Base-by-base conservation (phyloP, 495 filamentous ascomycete genomes). In the Lepidopterella palustris region DNA sequence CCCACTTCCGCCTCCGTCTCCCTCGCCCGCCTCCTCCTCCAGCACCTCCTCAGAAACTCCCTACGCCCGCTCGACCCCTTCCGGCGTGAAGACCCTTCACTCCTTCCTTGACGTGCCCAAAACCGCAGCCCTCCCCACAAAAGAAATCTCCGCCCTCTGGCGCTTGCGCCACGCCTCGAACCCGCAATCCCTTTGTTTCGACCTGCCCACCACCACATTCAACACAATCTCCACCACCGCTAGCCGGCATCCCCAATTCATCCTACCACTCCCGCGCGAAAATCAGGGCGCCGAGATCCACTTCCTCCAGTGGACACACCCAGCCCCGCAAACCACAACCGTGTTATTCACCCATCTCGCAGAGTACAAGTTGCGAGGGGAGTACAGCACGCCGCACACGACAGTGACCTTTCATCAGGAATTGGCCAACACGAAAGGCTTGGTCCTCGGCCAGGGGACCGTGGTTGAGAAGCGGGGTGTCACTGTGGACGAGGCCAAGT, bases 271-370 rank as follows among this genome's bases (percentile, higher is more conserved):
- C 4, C 93, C 92, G 2, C 88, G 88, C 21, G 52, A 59, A 51
- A 49, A 68, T 8, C 63, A 74, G 69, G 90, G 88, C 66, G 84
- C 78, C 64, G 93, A 91, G 78, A 91, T 90, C 68, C 93, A 84
- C 74, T 95, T 83, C 71, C 78, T 84, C 69, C 90, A 87, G 72
- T 91, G 82, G 86, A 85, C 85, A 0, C 89, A 86, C 67, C 84
- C 78, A 58, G 82, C 83, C 11, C 79, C 78, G 4, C 76, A 82
- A 28, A 87, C 86, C 2, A 81, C 84, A 0, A 96, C 90, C 0
- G 84, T 97, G 13, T 83, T 98, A 48, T 97, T 98, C 74, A 97
- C 93, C 6, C 83, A 89, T 63, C 78, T 98, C 24, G 92, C 87
- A 4, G 90, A 95, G 68, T 98, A 86, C 76, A 95, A 96, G 77